Evolutionary conservation across 495 filamentous ascomycete genomes (phyloP), one percentile per base, ranked within the genome.

Genomic region (Penicillium maclennaniae): DNA sequence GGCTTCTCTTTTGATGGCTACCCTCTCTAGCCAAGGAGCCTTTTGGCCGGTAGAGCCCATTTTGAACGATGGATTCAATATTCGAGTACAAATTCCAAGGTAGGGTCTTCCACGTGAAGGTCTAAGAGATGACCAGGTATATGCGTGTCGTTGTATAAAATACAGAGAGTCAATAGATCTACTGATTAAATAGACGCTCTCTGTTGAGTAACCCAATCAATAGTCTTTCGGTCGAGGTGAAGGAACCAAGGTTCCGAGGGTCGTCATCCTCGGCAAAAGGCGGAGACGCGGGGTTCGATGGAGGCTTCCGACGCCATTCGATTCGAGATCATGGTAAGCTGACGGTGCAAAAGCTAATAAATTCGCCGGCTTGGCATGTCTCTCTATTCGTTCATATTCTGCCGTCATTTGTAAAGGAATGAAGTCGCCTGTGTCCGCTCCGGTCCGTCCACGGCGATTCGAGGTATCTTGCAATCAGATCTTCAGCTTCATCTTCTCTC

Each of bases 1-100:
- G 7, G 48, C 45, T 17, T 72, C 56, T 25, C 70, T 63, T 47
- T 77, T 78, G 47, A 71, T 45, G 20, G 54, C 51, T 10, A 52
- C 54, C 48, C 50, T 58, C 31, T 56, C 51, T 23, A 56, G 34
- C 64, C 64, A 67, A 8, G 52, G 27, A 4, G 27, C 27, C 3
- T 3, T 34, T 27, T 43, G n/a, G 41, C 23, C 34, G 23, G 27
- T 6, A 26, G 49, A 41, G 10, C 39, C 21, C 55, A 58, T 58
- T 14, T 14, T 54, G 34, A 27, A 26, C 26, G 16, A n/a, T 28
- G 23, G 6, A 21, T 19, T 7, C 1, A 16, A 42, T 17, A 6
- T 26, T 6, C n/a, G 20, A 34, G 31, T 12, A 12, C 14, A 34
- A 4, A 34, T 34, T 31, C 3, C 6, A 14, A 34, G 1, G 31